Evolutionary conservation across 1,284 basidiomycete genomes (phyloP).

Genomic region (Boletus mariae): DNA sequence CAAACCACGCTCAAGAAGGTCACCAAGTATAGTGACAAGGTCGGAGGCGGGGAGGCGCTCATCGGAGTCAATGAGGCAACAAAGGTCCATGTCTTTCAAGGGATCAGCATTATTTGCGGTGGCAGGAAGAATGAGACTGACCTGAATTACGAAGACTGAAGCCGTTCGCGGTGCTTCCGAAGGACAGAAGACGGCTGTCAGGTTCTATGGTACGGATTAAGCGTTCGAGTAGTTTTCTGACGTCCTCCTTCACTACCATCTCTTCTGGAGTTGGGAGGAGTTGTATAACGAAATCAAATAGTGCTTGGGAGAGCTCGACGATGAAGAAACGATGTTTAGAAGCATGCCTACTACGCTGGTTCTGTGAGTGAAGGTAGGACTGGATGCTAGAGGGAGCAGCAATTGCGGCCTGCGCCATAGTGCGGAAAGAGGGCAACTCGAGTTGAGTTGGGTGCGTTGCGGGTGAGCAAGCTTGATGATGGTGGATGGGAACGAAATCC

Average conservation of each 20-base stretch:
- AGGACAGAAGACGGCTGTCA: constrained; percentile 85
- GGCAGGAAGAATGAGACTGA: constrained; percentile 37
- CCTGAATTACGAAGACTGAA: constrained; percentile 94
- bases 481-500: constrained; percentile 25
- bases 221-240: constrained; percentile 89
- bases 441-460: constrained; percentile 12
- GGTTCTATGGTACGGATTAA: constrained; percentile 94
- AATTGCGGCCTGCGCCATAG: constrained; percentile 31
- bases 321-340: constrained; percentile 60
- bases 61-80: constrained; percentile 88
- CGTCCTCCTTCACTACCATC: constrained; percentile 92
- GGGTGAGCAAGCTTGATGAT: constrained; percentile 4
- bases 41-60: constrained; percentile 77
- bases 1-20: constrained; percentile 86
- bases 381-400: constrained; percentile 18
- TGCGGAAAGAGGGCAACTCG: constrained; percentile 2
- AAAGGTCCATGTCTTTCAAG: constrained; percentile 91
- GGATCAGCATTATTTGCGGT: constrained; percentile 7
- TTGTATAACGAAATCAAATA: constrained; percentile 86
- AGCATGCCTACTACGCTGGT: constrained; percentile 34
- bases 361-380: constrained; percentile 26
- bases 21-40: constrained; percentile 91
- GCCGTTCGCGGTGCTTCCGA: constrained; percentile 93
- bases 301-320: constrained; percentile 62
- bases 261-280: constrained; percentile 87